A percentile compares a stretch with the other conserved stretches of the same genome.
These are phyloP conservation scores for Crithidia fasciculata DNA, from an alignment of 208 protist genomes.

Conservation along the genomic window DNA sequence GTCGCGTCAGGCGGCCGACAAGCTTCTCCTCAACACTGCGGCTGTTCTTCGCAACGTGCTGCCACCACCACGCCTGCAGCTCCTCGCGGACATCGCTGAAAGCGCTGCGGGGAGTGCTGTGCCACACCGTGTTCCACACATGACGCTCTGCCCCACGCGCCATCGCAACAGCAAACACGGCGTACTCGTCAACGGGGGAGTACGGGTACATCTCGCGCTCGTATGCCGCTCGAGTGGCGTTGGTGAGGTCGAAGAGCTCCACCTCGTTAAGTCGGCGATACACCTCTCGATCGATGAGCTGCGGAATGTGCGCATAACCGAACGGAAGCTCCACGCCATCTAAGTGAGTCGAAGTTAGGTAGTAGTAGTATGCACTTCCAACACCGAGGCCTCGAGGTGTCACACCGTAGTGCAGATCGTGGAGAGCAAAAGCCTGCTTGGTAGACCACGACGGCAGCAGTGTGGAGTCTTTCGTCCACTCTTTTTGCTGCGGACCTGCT, in stretches of 20 bases:
- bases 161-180: conserved; percentile 27
- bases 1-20: not conserved
- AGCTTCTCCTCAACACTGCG: not conserved
- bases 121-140: conserved; percentile 23
- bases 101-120: not conserved
- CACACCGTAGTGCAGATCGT: conserved; percentile 3
- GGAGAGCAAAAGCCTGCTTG: conserved; percentile 13
- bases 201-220: conserved; percentile 38
- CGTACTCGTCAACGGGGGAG: conserved; percentile 31
- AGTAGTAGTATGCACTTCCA: conserved; percentile 22
- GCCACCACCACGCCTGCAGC: conserved; percentile 13
- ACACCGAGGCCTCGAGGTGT: conserved; percentile 21
- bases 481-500: too few species aligned
- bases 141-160: conserved; percentile 21
- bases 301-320: conserved; percentile 34
- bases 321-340: conserved; percentile 32
- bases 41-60: not conserved
- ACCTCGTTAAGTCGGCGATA: conserved; percentile 26
- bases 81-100: conserved; percentile 12
- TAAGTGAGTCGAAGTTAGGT: conserved; percentile 20
- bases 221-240: conserved; percentile 28
- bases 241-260: conserved; percentile 29
- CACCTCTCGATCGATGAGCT: conserved; percentile 29
- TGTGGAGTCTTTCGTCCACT: not conserved
- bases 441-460: conserved; percentile 18